Conservation (phyloP, 257 asterid species). For the Jaltomata sinuosa region DNA sequence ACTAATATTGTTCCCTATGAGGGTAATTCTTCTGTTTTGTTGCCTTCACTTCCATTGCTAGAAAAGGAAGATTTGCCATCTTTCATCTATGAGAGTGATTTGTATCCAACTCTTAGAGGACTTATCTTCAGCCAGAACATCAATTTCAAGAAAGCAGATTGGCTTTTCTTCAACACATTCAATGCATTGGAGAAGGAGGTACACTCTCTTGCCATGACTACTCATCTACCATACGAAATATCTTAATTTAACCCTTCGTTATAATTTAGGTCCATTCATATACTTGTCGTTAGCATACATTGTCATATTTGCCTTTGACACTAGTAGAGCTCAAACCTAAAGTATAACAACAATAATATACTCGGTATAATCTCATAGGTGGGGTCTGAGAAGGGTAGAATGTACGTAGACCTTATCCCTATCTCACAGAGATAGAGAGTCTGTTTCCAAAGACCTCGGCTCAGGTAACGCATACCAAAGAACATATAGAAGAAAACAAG, state of each 20-base stretch:
- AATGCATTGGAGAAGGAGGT: background rate
- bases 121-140: conserved; percentile 12
- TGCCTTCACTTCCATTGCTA: conserved; percentile 20
- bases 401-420: too few relatives aligned
- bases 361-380: too few relatives aligned
- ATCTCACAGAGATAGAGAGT: too few relatives aligned
- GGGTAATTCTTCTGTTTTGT: background rate
- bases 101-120: conserved; percentile 7
- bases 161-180: conserved; percentile 34
- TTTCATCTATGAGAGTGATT: background rate
- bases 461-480: too few relatives aligned
- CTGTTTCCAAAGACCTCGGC: too few relatives aligned
- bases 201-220: background rate
- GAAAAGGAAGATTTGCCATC: conserved; percentile 30
- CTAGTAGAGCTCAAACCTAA: too few relatives aligned
- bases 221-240: too few relatives aligned
- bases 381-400: too few relatives aligned
- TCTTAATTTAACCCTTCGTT: background rate
- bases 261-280: background rate
- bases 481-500: too few relatives aligned
- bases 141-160: conserved; percentile 29
- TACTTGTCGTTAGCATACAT: too few relatives aligned
- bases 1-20: conserved; percentile 9
- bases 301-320: too few relatives aligned
- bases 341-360: too few relatives aligned